Evolutionary conservation across 2,329 filamentous ascomycete genomes (phyloP), one percentile per base, ranked within the genome.

Genomic region (Fusarium fujikuroi): DNA sequence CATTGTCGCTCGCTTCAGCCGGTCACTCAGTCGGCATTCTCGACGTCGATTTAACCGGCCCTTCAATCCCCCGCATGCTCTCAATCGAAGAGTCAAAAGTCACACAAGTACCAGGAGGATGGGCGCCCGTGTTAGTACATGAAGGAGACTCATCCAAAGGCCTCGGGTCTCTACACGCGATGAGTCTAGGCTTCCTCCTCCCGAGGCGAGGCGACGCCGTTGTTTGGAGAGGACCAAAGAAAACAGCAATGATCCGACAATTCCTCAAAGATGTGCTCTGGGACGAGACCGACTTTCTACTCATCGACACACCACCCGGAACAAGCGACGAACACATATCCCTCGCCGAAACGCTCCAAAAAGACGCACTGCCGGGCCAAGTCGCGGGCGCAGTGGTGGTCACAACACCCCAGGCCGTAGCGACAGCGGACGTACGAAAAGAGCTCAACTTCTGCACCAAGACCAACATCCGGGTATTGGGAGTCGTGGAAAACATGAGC

Each of bases 291-390:
- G 95, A 98, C 81, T 98, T 94, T 79, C 87, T 99, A 1, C 89
- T 99, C 66, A 94, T 99, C 79, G 96, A 99, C 82, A 99, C 96
- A 7, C 96, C 96, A 18, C 96, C 96, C 0, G 96, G 96, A 6
- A 99, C 96, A 5, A 96, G 93, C 68, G 96, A 99, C 83, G 96
- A 99, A 83, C 96, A 98, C 81, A 98, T 99, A 54, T 96, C 95
- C 2, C 90, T 98, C 2, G 94, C 95, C 10, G 95, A 98, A 81
- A 96, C 93, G 25, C 87, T 97, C 0, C 86, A 95, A 66, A 86
- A 87, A 65, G 87, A 88, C 63, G 86, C 89, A n/a, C 79, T 84
- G 7, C 87, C 90, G 0, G 90, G 90, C 1, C 92, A 95, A 75
- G 88, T 98, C 5, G 89, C 92, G 2, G 96, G 95, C 14, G 95